These are phyloP conservation scores for Magnusiomyces suaveolens DNA, from an alignment of 1,139 yeast genomes.

Conservation along the genomic window DNA sequence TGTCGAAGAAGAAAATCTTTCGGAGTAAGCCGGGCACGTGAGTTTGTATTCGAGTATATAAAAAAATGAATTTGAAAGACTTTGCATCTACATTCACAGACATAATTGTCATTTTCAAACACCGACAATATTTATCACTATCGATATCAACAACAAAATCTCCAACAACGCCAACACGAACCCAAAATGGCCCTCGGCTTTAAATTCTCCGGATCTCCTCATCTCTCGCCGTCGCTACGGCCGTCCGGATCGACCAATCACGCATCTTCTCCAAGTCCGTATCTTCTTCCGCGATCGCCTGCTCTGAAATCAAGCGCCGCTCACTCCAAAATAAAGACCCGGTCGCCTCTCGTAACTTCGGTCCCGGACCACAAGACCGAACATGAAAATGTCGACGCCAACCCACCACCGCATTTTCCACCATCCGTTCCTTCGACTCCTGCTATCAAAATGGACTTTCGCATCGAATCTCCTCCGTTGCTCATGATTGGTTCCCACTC, in stretches of 20 bases:
- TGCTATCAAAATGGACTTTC: slow-evolving; percentile 43
- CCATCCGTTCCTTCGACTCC: neutral
- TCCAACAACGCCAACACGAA: neutral
- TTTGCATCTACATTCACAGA: no score
- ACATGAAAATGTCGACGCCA: no score
- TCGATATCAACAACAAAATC: neutral
- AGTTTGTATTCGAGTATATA: neutral
- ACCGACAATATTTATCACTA: neutral
- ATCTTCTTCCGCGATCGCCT: neutral
- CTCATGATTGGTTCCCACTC: slow-evolving; percentile 68
- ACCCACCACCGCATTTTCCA: no score
- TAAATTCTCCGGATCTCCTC: neutral
- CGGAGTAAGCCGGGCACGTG: neutral
- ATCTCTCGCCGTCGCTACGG: neutral
- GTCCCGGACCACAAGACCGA: neutral
- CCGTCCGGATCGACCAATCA: neutral
- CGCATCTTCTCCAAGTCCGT: neutral
- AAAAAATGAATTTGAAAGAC: neutral
- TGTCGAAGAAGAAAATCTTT: slow-evolving; percentile 1
- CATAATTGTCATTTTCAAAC: no score
- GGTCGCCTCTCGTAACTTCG: neutral
- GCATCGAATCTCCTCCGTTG: slow-evolving; percentile 84
- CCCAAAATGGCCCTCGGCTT: neutral
- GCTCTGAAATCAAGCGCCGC: neutral
- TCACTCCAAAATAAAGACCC: neutral